Conservation (phyloP, 2,329 filamentous ascomycete species). For the Ascochyta lentis region DNA sequence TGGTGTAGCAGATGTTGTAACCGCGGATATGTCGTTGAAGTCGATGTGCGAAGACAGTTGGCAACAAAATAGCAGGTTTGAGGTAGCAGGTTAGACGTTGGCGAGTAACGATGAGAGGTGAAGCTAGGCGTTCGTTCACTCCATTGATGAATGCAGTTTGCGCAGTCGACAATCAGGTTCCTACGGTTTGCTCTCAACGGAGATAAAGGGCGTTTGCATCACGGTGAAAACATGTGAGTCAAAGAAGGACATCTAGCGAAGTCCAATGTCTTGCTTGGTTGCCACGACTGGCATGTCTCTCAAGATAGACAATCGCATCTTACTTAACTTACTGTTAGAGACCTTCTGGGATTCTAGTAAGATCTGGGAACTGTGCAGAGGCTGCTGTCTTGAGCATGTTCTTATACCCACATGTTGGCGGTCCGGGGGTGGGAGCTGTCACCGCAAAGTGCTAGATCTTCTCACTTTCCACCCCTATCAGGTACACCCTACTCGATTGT, state of each 20-base stretch:
- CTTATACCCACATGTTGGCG: no score
- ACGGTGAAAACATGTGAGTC: not conserved
- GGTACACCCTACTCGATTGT: no score
- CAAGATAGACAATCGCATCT: no score
- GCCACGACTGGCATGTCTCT: no score
- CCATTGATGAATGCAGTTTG: not conserved
- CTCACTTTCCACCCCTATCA: no score
- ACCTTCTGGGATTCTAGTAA: no score
- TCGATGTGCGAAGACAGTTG: not conserved
- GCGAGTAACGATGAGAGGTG: slow-evolving; percentile 1
- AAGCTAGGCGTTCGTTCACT: not conserved
- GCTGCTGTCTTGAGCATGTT: no score
- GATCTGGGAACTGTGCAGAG: no score
- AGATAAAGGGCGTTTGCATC: not conserved
- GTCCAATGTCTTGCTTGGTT: not conserved
- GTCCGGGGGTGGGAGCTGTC: no score
- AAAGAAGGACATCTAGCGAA: not conserved
- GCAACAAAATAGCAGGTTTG: not conserved
- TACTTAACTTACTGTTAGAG: no score
- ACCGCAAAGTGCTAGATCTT: no score
- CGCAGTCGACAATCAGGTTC: not conserved
- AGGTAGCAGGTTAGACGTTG: not conserved
- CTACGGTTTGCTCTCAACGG: slow-evolving; percentile 3
- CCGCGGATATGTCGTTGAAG: no score
- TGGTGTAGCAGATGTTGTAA: not conserved